Conservation (phyloP, 371 early-diverging fungal species). For the Dichotomocladium elegans region DNA sequence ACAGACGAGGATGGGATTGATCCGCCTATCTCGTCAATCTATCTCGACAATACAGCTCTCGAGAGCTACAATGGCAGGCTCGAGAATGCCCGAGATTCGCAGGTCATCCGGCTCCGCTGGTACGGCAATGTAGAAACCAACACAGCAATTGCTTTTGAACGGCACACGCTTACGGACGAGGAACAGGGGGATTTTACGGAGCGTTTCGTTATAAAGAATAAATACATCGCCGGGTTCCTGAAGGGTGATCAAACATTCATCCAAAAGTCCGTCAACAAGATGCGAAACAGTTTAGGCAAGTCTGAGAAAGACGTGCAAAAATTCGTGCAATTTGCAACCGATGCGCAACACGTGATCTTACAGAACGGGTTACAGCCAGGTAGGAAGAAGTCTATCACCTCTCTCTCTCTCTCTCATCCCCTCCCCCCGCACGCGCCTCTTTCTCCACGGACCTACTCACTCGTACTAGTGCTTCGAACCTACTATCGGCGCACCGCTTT, state of each 20-base stretch:
- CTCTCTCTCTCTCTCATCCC: neutral
- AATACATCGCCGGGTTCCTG: constrained; percentile 85
- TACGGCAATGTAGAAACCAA: constrained; percentile 76
- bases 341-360: constrained; percentile 80
- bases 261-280: constrained; percentile 72
- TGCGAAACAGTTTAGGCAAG: constrained; percentile 71
- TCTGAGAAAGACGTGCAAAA: constrained; percentile 78
- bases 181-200: constrained; percentile 97
- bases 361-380: constrained; percentile 81
- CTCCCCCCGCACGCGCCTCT: too few species aligned
- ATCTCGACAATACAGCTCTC: constrained; percentile 91
- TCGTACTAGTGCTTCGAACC: constrained; percentile 83
- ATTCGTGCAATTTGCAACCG: constrained; percentile 68
- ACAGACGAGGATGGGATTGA: constrained; percentile 64
- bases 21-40: constrained; percentile 94
- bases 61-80: constrained; percentile 92
- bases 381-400: constrained; percentile 22
- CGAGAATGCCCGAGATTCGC: constrained; percentile 88
- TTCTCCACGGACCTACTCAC: too few species aligned
- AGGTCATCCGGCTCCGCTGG: constrained; percentile 90
- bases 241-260: constrained; percentile 73
- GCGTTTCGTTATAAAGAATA: constrained; percentile 95
- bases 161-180: constrained; percentile 97
- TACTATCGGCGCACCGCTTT: constrained; percentile 99
- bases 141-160: constrained; percentile 86